phyloP scores from a whole-genome alignment of 1,139 yeast species.

The Kodamaea plutei region DNA sequence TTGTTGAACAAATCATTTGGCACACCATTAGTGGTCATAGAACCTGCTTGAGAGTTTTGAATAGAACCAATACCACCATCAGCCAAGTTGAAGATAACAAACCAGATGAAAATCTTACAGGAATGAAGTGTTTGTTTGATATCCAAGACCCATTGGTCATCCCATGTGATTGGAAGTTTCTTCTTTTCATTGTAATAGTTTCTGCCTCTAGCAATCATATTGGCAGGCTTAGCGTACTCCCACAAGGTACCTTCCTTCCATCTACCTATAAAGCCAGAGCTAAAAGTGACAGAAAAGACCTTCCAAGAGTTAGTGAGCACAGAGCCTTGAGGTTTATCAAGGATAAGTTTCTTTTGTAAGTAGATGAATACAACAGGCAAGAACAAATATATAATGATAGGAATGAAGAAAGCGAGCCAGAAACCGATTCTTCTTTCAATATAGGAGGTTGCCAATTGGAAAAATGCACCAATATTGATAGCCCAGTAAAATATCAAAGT shows the following conservation, averaged over 20 bases:
- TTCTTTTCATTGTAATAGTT: slow-evolving; percentile 24
- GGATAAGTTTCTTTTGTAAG: slow-evolving; percentile 35
- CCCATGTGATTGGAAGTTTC: slow-evolving; percentile 39
- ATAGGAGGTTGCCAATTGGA: slow-evolving; percentile 75
- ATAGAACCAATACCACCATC: slow-evolving; percentile 65
- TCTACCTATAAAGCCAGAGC: slow-evolving; percentile 38
- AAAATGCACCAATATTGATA: slow-evolving; percentile 76
- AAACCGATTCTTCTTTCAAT: slow-evolving; percentile 66
- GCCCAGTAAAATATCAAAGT: slow-evolving; percentile 76
- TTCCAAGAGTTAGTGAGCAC: slow-evolving; percentile 41
- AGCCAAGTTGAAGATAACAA: slow-evolving; percentile 56
- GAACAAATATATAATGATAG: slow-evolving; percentile 46
- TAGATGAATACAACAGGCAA: slow-evolving; percentile 44
- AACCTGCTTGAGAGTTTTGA: slow-evolving; percentile 62
- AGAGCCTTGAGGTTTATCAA: slow-evolving; percentile 44
- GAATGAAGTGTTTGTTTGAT: slow-evolving; percentile 55
- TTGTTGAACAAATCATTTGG: slow-evolving; percentile 70
- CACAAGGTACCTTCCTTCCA: slow-evolving; percentile 37
- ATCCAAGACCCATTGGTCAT: slow-evolving; percentile 59
- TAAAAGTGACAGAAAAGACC: slow-evolving; percentile 37
- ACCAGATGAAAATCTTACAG: slow-evolving; percentile 60
- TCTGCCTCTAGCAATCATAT: slow-evolving; percentile 43
- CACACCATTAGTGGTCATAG: slow-evolving; percentile 62
- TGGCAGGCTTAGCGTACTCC: slow-evolving; percentile 54
- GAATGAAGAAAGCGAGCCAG: slow-evolving; percentile 71